Percentiles rank a stretch among this genome's conserved stretches.
Evolutionary conservation across 164 flowering plant species (phyloP).

Genomic region (Annona cherimola): DNA sequence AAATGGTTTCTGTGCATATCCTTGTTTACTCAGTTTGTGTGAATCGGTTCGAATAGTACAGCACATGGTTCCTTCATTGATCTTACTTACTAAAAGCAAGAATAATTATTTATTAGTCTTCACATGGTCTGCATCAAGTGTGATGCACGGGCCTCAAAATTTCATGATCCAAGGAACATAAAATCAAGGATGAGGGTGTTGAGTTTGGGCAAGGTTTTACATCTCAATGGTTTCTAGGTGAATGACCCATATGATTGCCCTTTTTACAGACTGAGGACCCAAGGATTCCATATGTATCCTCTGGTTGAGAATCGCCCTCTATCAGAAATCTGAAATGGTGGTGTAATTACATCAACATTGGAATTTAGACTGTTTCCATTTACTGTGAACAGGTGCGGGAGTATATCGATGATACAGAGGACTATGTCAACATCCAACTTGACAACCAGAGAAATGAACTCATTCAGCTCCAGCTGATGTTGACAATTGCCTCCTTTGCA

Average conservation of each 20-base stretch:
- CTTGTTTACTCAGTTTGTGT: background rate
- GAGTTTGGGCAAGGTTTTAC: background rate
- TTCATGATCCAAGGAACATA: background rate
- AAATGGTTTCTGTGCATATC: too few relatives aligned
- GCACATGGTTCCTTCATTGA: background rate
- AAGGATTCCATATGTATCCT: background rate
- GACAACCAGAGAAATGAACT: constrained; percentile 95
- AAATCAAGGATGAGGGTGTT: background rate
- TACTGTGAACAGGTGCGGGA: constrained; percentile 63
- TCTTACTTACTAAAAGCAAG: background rate
- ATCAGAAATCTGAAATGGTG: background rate
- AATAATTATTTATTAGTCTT: too few relatives aligned
- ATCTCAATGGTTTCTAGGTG: background rate
- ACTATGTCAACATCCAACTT: constrained; percentile 92
- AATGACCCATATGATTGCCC: background rate
- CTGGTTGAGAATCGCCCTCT: background rate
- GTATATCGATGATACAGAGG: constrained; percentile 94
- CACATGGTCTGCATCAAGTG: background rate
- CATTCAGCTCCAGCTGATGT: constrained; percentile 79
- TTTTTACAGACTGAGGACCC: background rate
- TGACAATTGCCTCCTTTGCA: constrained; percentile 93
- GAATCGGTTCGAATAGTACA: background rate
- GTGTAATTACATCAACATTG: background rate
- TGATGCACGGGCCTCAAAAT: background rate
- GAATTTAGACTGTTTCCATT: background rate